Evolutionary conservation across 1,139 yeast species (phyloP), one percentile per base, ranked within the genome.

Genomic region (Taiozyma sp.): DNA sequence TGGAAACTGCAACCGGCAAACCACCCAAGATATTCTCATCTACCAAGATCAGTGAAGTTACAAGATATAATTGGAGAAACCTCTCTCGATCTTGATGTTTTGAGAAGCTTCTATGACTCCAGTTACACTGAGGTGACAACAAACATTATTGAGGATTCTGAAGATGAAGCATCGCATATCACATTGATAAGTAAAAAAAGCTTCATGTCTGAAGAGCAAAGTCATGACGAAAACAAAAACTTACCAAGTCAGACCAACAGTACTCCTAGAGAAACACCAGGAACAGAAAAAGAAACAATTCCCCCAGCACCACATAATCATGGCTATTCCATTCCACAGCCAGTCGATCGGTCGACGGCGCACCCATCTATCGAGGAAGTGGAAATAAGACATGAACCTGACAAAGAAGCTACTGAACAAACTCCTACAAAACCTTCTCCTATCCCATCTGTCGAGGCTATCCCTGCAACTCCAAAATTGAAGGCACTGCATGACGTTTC

Each of bases 1-100:
- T 85, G 95, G 91, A 66, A 67, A 44, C 59, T 74, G 6, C 72
- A 79, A 58, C 78, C 81, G 44, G 72, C 68, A 22, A 61, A 72
- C 1, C 61, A 65, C 16, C 71, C 76, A 3, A 71, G 78, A 41
- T 85, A 75, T 62, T 67, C 74, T 24, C 71, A 72, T 49, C 69
- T 79, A 48, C 81, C 82, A 2, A 67, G 72, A 42, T 69, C 66
- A 26, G 59, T 70, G 2, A 66, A 67, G 39, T 62, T 78, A 49
- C 74, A 75, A 37, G 70, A 75, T 39, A 63, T 76, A 4, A 69
- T 84, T 39, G 88, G 87, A 7, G 70, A 72, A 49, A 77, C 84
- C 0, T 70, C 71, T 26, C 68, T 82, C 47, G 72, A 76, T 44
- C 63, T 66, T 4, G 62, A 64, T 1, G 75, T 74, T 1, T 64